Percentiles rank a stretch among this genome's conserved stretches.
Conservation (phyloP, 2,329 filamentous ascomycete species). For the Botryotinia convoluta region DNA sequence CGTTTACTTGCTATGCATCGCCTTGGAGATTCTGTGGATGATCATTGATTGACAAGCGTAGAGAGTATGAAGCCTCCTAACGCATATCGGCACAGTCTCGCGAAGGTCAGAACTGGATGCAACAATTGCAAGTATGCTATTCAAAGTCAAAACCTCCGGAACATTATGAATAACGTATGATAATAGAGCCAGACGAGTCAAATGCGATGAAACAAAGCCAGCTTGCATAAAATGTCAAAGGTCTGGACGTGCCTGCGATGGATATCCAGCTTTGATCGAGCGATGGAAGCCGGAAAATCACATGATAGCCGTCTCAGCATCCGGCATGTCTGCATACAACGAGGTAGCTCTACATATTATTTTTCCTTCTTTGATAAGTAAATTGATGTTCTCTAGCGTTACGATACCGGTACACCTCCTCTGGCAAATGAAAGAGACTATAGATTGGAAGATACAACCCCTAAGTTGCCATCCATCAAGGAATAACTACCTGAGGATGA, state of each 20-base stretch:
- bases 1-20: background rate
- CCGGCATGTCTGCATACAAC: background rate
- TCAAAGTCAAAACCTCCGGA: background rate
- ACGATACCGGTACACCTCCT: background rate
- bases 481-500: background rate
- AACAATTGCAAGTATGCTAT: background rate
- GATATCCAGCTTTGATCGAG: background rate
- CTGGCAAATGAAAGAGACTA: background rate
- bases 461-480: background rate
- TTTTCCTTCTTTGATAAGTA: background rate
- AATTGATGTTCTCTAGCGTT: background rate
- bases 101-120: background rate
- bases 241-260: background rate
- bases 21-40: background rate
- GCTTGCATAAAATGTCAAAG: background rate
- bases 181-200: background rate
- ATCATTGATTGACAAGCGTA: background rate
- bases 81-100: background rate
- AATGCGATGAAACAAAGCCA: background rate
- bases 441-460: background rate
- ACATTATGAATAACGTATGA: background rate
- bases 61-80: background rate
- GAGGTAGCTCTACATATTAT: background rate
- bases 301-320: background rate
- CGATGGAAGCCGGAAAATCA: background rate